phyloP scores from a whole-genome alignment of 495 filamentous ascomycete species.

The Neurospora tetraspora region DNA sequence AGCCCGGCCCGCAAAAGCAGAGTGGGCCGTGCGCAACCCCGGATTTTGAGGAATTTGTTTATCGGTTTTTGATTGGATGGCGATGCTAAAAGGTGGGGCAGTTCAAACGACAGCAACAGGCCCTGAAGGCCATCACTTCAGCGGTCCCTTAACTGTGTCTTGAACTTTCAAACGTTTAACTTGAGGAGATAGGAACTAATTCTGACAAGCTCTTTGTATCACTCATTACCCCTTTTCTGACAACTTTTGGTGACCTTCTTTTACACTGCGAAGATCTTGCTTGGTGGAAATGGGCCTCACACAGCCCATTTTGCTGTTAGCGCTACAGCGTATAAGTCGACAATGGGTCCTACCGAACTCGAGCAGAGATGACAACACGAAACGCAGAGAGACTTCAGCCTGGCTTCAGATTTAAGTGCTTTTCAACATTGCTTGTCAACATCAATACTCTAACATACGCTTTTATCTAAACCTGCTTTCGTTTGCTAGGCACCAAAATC shows the following conservation, averaged over 20 bases:
- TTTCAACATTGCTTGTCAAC: background rate
- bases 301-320: background rate
- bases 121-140: background rate
- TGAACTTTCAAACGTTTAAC: no score
- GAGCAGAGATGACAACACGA: background rate
- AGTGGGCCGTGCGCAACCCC: background rate
- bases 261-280: fast-evolving
- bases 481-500: background rate
- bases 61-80: constrained; percentile 11
- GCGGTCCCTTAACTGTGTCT: background rate
- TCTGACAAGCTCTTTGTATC: no score
- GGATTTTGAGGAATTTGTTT: constrained; percentile 11
- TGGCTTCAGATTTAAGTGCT: background rate
- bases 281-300: background rate
- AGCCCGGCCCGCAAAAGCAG: background rate
- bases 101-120: background rate
- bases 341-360: background rate
- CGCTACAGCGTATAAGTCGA: background rate
- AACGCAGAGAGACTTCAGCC: background rate
- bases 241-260: no score
- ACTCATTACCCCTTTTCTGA: no score
- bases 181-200: no score
- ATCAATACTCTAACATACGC: background rate
- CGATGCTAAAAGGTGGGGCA: background rate
- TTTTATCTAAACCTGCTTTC: background rate